Evolutionary conservation across 257 asterid species (phyloP).

Genomic region (Prunella vulgaris): DNA sequence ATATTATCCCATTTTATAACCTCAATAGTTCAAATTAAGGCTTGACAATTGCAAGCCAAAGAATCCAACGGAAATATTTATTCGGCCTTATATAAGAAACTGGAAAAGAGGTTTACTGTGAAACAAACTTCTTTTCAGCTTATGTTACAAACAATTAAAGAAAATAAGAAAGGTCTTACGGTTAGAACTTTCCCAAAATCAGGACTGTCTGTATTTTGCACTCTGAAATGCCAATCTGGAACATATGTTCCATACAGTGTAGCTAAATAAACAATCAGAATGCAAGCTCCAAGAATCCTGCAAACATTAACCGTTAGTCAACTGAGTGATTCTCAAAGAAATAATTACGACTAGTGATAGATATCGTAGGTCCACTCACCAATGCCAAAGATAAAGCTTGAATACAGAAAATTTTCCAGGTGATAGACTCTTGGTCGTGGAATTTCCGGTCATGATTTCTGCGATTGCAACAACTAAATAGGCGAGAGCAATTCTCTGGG

Average conservation of each 20-base stretch:
- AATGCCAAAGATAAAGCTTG: conserved; percentile 55
- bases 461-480: conserved; percentile 60
- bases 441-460: conserved; percentile 44
- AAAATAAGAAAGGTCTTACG: conserved; percentile 34
- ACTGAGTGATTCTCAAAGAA: background rate
- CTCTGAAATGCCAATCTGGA: conserved; percentile 69
- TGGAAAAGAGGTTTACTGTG: background rate
- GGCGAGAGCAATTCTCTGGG: conserved; percentile 70
- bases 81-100: background rate
- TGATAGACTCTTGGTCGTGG: conserved; percentile 23
- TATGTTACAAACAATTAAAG: background rate
- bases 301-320: conserved; percentile 9
- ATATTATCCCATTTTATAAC: background rate
- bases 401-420: conserved; percentile 45
- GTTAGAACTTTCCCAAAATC: conserved; percentile 51
- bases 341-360: background rate
- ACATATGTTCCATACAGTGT: conserved; percentile 55
- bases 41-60: background rate
- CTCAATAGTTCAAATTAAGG: background rate
- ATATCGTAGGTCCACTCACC: conserved; percentile 39
- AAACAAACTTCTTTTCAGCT: background rate
- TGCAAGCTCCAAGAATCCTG: conserved; percentile 52
- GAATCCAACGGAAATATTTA: background rate
- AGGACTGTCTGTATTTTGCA: conserved; percentile 39
- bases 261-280: conserved; percentile 50